Base-by-base conservation (phyloP, 2,329 filamentous ascomycete species). In the Colletotrichum lentis region DNA sequence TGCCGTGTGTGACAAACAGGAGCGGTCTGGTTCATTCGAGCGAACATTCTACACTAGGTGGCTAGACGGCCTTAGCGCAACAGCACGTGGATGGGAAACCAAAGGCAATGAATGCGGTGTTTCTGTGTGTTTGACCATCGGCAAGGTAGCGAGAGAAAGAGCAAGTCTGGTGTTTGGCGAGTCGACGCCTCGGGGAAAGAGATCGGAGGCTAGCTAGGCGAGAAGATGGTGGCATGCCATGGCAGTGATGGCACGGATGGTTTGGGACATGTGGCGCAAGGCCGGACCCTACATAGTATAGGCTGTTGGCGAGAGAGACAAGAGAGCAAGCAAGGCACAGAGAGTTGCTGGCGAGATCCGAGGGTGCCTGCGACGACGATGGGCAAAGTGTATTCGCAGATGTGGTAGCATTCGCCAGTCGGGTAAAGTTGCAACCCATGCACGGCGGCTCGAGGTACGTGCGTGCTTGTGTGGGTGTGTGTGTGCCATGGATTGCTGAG, bases 201-300 rank as follows among this genome's bases (percentile, higher is more conserved):
- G 44, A 52, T 63, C 53, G 59, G 18, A 39, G 61, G 59, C 64
- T 57, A 61, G 57, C n/a, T 41, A 67, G 44, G 64, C 41, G 43
- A 47, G 43, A 58, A 11, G 43, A 12, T 27, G 43, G 31, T 35
- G 31, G 31, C 8, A 35, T 35, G 31, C 31, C 31, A 35, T 35
- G 27, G 27, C 27, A n/a, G n/a, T n/a, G n/a, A n/a, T n/a, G 27
- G 12, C 27, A 46, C 27, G 46, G 55, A 47, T 58, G 24, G 27
- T 22, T 35, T 27, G 24, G 24, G 43, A 14, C 31, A 37, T 20
- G 20, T 58, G 56, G 56, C 44, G 56, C 18, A 31, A 35, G 44
- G 43, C 56, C 56, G 49, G 27, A 46, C 44, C 43, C 35, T n/a
- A n/a, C n/a, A n/a, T n/a, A n/a, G n/a, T n/a, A n/a, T n/a, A n/a